Conservation (phyloP, 1,284 basidiomycete species). For the Cryptococcus floricola region DNA sequence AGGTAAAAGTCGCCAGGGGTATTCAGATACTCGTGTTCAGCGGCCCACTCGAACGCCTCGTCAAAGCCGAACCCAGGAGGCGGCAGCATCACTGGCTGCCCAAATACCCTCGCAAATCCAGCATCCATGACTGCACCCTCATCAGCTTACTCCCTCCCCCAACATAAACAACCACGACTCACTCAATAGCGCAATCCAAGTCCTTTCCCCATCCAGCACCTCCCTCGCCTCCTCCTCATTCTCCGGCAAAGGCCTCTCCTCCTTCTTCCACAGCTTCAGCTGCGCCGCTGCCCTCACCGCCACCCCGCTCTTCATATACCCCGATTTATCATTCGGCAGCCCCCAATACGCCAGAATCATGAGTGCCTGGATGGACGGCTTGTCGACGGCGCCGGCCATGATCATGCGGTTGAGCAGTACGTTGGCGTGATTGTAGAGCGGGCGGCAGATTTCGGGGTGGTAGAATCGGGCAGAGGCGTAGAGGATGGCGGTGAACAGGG, state of each 20-base stretch:
- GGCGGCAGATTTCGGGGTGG: conserved; percentile 10
- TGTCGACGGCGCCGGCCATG: conserved; percentile 8
- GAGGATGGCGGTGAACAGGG: conserved; percentile 27
- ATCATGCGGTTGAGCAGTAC: conserved; percentile 14
- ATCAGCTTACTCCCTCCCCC: not conserved
- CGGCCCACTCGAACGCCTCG: conserved; percentile 1
- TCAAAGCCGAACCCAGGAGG: not conserved
- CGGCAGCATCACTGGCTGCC: conserved; percentile 1
- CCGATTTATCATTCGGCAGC: conserved; percentile 11
- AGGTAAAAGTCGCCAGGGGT: conserved; percentile 1
- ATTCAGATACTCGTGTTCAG: conserved; percentile 2
- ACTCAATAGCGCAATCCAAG: conserved; percentile 14
- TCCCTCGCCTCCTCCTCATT: conserved; percentile 21
- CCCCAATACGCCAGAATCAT: conserved; percentile 17
- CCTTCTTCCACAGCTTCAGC: conserved; percentile 23
- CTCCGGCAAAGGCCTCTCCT: conserved; percentile 16
- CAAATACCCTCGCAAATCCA: not conserved
- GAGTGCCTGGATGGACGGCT: conserved; percentile 16
- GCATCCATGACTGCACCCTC: conserved; percentile 1
- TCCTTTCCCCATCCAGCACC: conserved; percentile 22
- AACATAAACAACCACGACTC: not conserved
- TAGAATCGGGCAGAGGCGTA: conserved; percentile 20
- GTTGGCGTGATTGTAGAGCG: conserved; percentile 12
- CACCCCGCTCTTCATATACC: conserved; percentile 26
- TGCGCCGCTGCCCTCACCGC: conserved; percentile 32